Base-by-base conservation (phyloP, 176 grass and related monocot species). In the Eragrostis curvula region DNA sequence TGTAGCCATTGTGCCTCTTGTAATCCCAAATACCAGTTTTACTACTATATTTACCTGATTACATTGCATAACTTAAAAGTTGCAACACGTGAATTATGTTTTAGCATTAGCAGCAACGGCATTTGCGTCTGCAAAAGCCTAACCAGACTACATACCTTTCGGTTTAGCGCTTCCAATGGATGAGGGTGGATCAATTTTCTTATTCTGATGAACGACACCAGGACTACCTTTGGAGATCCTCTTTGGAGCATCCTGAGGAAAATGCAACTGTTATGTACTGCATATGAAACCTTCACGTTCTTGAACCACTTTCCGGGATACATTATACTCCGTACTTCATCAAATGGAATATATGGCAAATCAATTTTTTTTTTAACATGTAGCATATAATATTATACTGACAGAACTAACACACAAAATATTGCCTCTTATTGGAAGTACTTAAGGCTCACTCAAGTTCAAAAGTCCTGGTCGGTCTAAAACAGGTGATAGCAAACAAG, bases 211-310 rank as follows among this genome's bases (percentile, higher is more conserved):
- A 20, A 55, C 7, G 47, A 25, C 40, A 21, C 44, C 87, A 29
- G 17, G n/a, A 51, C 70, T 74, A 57, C 27, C 42, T 75, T 83
- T 75, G 47, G 83, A 32, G 9, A 44, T 56, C 70, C 78, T 89
- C 76, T 61, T 80, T 1, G 8, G 65, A 49, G 65, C 9, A 83
- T 88, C 85, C 91, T 93, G 82, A 75, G 61, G 8, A 20, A 66
- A 45, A 55, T 64, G 41, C 4, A 67, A 40, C 46, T 69, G 46
- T 69, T 36, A 75, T n/a, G 1, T 5, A 28, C 9, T 39, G 29
- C 17, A 80, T n/a, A 80, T 80, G 43, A 29, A 53, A 62, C 18
- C 6, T 63, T 52, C 14, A 18, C 21, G 8, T 17, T 50, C 46
- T 3, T 69, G 32, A 27, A 10, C 23, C 43, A 48, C 15, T 15